Evolutionary conservation across 2,329 filamentous ascomycete species (phyloP), one percentile per base, ranked within the genome.

Genomic region (Didymella arachidicola): DNA sequence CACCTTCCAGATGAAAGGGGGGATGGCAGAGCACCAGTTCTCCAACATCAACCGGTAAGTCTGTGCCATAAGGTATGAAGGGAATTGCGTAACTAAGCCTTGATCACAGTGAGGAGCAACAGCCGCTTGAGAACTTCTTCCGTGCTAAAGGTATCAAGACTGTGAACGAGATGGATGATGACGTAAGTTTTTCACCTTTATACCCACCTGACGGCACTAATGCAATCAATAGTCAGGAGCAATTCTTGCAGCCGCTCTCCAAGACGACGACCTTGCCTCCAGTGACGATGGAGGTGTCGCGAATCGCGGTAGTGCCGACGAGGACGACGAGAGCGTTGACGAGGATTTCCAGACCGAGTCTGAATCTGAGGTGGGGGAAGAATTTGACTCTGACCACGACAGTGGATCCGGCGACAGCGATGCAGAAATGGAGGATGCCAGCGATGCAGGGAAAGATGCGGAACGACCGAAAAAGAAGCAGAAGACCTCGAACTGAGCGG

Each of bases 101-200:
- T 62, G 22, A 42, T 42, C 34, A 58, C 54, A 85, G 84, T 69
- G 95, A 99, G 81, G 95, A 99, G 76, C 92, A 98, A 78, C 91
- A 95, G 79, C 91, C 92, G 7, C 86, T 99, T n/a, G 95, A 99
- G 78, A 89, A 90, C 67, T 99, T 99, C 82, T 97, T 99, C 86
- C 95, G 96, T 79, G 87, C 92, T 68, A 98, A 98, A 84, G 91
- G 89, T 61, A 86, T 99, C 72, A 91, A 94, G 53, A 93, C 96
- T 57, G 98, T 97, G 88, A 99, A 99, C 77, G 95, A 99, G 80
- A 97, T 99, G 82, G 90, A 96, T 62, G 95, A 97, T 75, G 95
- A 99, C 69, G 90, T 92, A 75, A 88, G 90, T 75, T 27, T 42
- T 39, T 43, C 27, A 46, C 46, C 11, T 26, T 11, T 18, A 11